phyloP scores from a whole-genome alignment of 2,329 filamentous ascomycete genomes.

The Aspergillus brunneoviolaceus region DNA sequence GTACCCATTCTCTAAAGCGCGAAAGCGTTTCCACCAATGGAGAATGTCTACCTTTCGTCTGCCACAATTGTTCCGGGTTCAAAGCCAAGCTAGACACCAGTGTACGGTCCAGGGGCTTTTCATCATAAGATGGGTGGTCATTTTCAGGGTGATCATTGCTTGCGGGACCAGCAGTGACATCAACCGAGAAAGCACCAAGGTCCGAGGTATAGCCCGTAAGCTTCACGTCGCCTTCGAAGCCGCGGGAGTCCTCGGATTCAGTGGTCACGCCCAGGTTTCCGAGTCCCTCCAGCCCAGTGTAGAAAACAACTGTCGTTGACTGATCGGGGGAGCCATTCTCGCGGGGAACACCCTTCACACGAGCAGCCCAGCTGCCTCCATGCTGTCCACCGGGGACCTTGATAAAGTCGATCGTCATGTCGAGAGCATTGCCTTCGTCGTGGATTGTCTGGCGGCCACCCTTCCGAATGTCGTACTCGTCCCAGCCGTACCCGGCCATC shows the following conservation, averaged over 20 bases:
- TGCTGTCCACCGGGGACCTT: constrained; percentile 83
- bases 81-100: constrained; percentile 70
- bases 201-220: constrained; percentile 68
- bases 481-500: constrained; percentile 96
- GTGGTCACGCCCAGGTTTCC: constrained; percentile 64
- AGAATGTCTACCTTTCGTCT: constrained; percentile 64
- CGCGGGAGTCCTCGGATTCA: constrained; percentile 50
- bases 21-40: neutral
- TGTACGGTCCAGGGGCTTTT: constrained; percentile 73
- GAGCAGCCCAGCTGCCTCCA: constrained; percentile 87
- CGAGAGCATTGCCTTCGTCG: constrained; percentile 81
- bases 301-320: constrained; percentile 78
- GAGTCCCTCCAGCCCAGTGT: constrained; percentile 74
- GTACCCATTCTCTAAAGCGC: neutral
- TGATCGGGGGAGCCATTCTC: constrained; percentile 65
- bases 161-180: constrained; percentile 69
- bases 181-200: constrained; percentile 77
- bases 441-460: constrained; percentile 89
- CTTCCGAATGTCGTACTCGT: constrained; percentile 86
- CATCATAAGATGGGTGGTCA: constrained; percentile 62
- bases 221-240: constrained; percentile 62
- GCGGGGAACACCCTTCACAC: constrained; percentile 78
- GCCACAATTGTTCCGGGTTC: constrained; percentile 73
- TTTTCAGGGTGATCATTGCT: constrained; percentile 59
- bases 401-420: constrained; percentile 89